Evolutionary conservation across 2,329 filamentous ascomycete species (phyloP), one percentile per base, ranked within the genome.

Genomic region (Penicillium italicum): DNA sequence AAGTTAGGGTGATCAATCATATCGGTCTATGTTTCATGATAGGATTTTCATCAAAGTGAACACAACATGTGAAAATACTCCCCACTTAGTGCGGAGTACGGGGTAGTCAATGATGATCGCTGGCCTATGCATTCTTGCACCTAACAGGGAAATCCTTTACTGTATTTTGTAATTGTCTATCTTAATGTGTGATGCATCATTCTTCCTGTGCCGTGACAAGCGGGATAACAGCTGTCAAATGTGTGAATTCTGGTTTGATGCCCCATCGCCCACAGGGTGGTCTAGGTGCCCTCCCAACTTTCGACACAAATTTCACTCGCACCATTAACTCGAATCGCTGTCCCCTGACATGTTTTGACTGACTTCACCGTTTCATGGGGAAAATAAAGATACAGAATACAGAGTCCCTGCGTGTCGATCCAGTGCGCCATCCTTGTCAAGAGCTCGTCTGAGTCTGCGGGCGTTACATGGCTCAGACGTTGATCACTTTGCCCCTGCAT

Each of bases 161-260:
- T 8, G n/a, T 37, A 37, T 9, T 37, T 5, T 12, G 28, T 11
- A 30, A 26, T 20, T 45, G 45, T 55, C 54, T 33, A 51, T 50
- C 57, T 52, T 26, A 51, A 64, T 60, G 60, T 58, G 53, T 34
- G 56, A 64, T 59, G 60, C 58, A 53, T 61, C 55, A 57, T 53
- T 22, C 24, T 30, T 11, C 28, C 26, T 4, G 6, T 18, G 22
- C 18, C 18, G 20, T 38, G 14, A 30, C 18, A 30, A 9, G 12
- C n/a, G 12, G 31, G 16, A 22, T 28, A n/a, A 22, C 16, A 16
- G 14, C 24, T 5, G 11, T 36, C 34, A 20, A 55, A 51, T 51
- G 5, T 40, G 26, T 2, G n/a, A 30, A 20, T 49, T 33, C 16
- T 8, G 4, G n/a, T 22, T 20, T 26, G 4, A 28, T 34, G 16